A percentile compares a stretch with the other conserved stretches of the same genome.
phyloP scores from a whole-genome alignment of 176 grass and related monocot genomes.

The Bonia amplexicaulis region DNA sequence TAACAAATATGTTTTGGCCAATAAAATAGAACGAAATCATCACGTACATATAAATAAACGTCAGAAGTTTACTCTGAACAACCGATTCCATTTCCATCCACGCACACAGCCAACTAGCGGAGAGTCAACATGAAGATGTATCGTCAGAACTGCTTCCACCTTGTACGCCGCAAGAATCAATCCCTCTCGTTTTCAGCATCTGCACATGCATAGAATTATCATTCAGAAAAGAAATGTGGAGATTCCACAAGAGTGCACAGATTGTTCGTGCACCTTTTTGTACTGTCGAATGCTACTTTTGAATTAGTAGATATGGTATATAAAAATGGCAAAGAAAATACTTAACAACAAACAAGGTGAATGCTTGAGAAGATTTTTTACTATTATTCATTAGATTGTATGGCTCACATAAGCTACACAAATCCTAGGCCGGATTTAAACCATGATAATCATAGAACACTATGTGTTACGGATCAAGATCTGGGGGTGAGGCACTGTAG shows the following conservation, averaged over 20 bases:
- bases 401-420: conserved; percentile 6
- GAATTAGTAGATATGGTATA: not conserved
- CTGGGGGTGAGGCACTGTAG: too few species aligned
- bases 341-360: not conserved
- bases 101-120: not conserved
- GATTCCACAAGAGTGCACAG: not conserved
- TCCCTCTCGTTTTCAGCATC: conserved; percentile 25
- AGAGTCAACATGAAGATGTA: not conserved
- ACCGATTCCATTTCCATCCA: conserved; percentile 11
- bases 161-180: conserved; percentile 1
- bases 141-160: conserved; percentile 30
- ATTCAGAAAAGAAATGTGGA: not conserved
- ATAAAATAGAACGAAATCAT: not conserved
- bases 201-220: conserved; percentile 21
- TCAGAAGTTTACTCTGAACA: conserved; percentile 14
- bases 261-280: not conserved
- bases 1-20: not conserved
- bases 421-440: not conserved
- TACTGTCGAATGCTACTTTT: not conserved
- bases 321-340: not conserved
- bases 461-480: not conserved
- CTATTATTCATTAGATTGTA: not conserved
- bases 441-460: not conserved
- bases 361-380: not conserved
- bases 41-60: not conserved